phyloP scores from a whole-genome alignment of 73 alveolate species.

The Tetrahymena malaccensis region DNA sequence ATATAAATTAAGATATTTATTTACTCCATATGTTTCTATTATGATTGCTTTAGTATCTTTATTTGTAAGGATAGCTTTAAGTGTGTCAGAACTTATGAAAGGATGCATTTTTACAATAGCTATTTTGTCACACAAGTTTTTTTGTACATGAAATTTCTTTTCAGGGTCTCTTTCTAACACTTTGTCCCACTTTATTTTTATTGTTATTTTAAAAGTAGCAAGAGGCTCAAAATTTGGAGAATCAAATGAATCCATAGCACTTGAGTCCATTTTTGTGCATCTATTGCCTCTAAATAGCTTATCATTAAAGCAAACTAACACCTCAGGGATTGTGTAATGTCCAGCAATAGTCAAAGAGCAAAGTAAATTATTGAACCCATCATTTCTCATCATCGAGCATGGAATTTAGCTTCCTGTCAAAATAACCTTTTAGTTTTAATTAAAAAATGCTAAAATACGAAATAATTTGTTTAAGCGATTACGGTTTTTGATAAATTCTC shows the following conservation, averaged over 20 bases:
- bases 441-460: neutral
- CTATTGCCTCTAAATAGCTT: constrained; percentile 75
- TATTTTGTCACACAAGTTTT: constrained; percentile 44
- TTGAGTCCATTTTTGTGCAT: constrained; percentile 52
- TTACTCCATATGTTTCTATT: constrained; percentile 67
- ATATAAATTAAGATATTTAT: neutral
- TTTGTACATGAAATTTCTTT: constrained; percentile 44
- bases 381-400: constrained; percentile 60
- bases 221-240: constrained; percentile 66
- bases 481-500: constrained; percentile 80
- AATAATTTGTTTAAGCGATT: neutral
- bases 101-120: constrained; percentile 65
- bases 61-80: constrained; percentile 9
- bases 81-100: constrained; percentile 24
- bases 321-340: constrained; percentile 75
- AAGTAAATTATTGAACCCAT: constrained; percentile 63
- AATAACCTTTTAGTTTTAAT: neutral
- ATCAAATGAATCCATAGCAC: constrained; percentile 56
- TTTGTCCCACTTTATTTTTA: constrained; percentile 51
- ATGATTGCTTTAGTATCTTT: constrained; percentile 49
- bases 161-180: constrained; percentile 38
- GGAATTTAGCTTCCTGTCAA: constrained; percentile 90
- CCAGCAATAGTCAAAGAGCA: constrained; percentile 80
- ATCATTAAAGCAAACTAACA: constrained; percentile 54
- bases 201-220: constrained; percentile 51